These are phyloP conservation scores for Gossypium lobatum DNA, from an alignment of 441 rosid genomes.

Conservation along the genomic window DNA sequence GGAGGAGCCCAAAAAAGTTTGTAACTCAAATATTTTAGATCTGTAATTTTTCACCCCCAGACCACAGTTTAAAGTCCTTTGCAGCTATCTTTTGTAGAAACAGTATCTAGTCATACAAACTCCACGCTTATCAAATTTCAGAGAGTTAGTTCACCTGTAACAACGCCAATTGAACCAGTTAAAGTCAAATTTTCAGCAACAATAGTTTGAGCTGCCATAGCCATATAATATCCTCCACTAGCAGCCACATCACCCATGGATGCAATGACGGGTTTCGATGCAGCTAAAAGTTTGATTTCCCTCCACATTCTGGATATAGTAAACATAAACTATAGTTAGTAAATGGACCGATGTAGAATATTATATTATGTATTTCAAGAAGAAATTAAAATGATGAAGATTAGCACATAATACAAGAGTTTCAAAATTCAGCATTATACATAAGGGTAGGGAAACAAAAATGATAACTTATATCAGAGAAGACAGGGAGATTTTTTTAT, in stretches of 20 bases:
- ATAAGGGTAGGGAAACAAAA: neutral
- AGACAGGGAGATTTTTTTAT: neutral
- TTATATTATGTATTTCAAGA: constrained; percentile 2
- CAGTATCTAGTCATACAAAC: neutral
- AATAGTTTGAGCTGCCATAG: constrained; percentile 49
- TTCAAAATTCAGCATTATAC: neutral
- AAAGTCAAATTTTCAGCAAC: constrained; percentile 11
- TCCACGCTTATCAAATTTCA: constrained; percentile 3
- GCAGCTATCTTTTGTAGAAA: neutral
- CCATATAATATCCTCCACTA: constrained; percentile 98
- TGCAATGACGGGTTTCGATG: constrained; percentile 5
- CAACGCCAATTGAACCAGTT: constrained; percentile 35
- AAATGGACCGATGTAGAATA: neutral
- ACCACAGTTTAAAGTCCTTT: neutral
- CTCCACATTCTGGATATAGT: constrained; percentile 60
- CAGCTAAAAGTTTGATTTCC: constrained; percentile 7
- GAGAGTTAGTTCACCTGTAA: constrained; percentile 51
- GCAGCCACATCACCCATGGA: constrained; percentile 9
- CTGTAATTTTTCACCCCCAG: neutral
- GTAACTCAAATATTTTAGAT: neutral
- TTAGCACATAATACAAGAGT: neutral
- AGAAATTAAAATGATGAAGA: neutral
- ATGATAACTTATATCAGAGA: neutral
- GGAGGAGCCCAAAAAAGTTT: neutral
- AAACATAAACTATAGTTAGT: neutral